Evolutionary conservation across 176 grass and related monocot species (phyloP).

Genomic region (Bonia amplexicaulis): DNA sequence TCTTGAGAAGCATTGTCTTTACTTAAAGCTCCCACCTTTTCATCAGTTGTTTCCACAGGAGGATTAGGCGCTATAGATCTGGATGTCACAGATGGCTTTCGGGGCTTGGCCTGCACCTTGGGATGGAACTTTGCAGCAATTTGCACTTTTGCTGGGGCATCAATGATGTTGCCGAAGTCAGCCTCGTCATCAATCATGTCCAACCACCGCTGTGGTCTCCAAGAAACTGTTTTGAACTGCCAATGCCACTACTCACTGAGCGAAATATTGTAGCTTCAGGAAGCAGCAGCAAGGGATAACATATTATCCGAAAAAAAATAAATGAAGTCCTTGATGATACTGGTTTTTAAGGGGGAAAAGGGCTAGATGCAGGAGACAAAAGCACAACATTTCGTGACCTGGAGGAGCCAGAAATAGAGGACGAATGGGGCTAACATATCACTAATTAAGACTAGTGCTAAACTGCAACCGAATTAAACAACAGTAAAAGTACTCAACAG

Average conservation of each 20-base stretch:
- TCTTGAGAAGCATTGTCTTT: slow-evolving; percentile 14
- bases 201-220: neutral
- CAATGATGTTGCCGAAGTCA: slow-evolving; percentile 21
- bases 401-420: too few species aligned
- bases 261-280: neutral
- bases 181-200: slow-evolving; percentile 31
- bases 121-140: slow-evolving; percentile 23
- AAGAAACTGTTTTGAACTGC: neutral
- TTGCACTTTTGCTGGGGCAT: slow-evolving; percentile 16
- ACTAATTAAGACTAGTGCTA: neutral
- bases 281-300: neutral
- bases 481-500: neutral
- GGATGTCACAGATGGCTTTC: slow-evolving; percentile 18
- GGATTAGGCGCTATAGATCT: neutral
- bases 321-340: neutral
- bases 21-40: neutral
- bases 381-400: neutral
- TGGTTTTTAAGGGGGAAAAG: neutral
- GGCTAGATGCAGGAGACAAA: neutral
- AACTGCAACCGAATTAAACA: neutral
- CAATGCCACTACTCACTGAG: neutral
- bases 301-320: neutral
- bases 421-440: too few species aligned
- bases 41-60: neutral
- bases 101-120: slow-evolving; percentile 15